Base-by-base conservation (phyloP, 2,329 filamentous ascomycete genomes). In the Pseudocercospora ulei region DNA sequence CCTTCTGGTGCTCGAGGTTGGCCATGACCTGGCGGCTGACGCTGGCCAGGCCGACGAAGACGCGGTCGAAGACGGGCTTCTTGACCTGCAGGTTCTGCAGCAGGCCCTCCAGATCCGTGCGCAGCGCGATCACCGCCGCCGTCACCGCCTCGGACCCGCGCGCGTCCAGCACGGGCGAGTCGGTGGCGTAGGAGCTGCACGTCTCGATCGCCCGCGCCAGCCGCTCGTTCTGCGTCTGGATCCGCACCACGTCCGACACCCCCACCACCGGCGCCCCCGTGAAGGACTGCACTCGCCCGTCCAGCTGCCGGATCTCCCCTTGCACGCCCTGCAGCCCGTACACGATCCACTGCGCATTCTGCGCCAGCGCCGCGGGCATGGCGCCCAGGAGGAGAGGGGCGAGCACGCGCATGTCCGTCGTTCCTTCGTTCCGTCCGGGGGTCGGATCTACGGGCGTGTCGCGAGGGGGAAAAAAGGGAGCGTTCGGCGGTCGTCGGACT, bases 1-100 rank as follows among this genome's bases (percentile, higher is more conserved):
- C 33, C 24, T 41, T 41, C 33, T 41, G 39, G 19, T 41, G 26
- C 33, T 17, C 8, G 25, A 41, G 33, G 18, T n/a, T n/a, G 11
- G 26, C 16, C 33, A 36, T 16, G 3, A 41, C 25, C 16, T 41
- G 39, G 19, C 22, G 28, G 22, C 34, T 36, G n/a, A 36, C 22
- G 19, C 34, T 36, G n/a, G 27, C 13, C 3, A 36, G 22, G 7
- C 28, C 37, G 5, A 39, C 9, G n/a, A 39, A 31, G 5, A 33
- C 37, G 2, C 16, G 8, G 12, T 39, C 37, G 8, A 39, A 39
- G 2, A 12, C 20, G 3, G 22, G 22, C n/a, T 39, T 39, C 28
- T 17, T 34, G 5, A 3, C 4, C 2, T 5, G 3, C 14, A 39
- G 18, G 14, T 24, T 18, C n/a, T 23, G 13, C 12, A 39, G 9